Percentiles rank a stretch among this genome's conserved stretches.
phyloP scores from a whole-genome alignment of 1,284 basidiomycete genomes.

The Ceratobasidium sp. region DNA sequence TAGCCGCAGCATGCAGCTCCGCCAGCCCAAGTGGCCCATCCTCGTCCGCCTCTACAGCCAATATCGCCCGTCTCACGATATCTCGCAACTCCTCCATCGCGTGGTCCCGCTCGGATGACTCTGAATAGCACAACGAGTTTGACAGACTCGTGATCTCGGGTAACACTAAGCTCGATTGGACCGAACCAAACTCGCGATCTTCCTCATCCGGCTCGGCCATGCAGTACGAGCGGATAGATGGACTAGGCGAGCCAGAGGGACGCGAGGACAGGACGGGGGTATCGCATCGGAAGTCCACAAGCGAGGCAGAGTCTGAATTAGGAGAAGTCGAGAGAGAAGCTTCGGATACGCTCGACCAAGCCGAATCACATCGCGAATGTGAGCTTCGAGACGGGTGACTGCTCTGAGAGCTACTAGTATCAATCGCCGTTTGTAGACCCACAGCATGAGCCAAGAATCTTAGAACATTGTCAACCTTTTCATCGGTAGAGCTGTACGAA shows the following conservation, averaged over 20 bases:
- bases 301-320: conserved; percentile 24
- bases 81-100: conserved; percentile 42
- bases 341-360: conserved; percentile 37
- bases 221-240: conserved; percentile 38
- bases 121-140: conserved; percentile 37
- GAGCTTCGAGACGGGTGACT: neutral
- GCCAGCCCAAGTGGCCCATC: conserved; percentile 31
- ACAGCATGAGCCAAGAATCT: conserved; percentile 38
- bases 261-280: conserved; percentile 23
- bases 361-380: conserved; percentile 31
- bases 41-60: conserved; percentile 19
- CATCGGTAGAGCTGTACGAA: conserved; percentile 20
- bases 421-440: conserved; percentile 33
- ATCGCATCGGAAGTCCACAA: conserved; percentile 32
- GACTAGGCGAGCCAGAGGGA: conserved; percentile 23
- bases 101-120: conserved; percentile 14
- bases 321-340: conserved; percentile 30
- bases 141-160: conserved; percentile 35
- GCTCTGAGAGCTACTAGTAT: conserved; percentile 20
- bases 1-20: conserved; percentile 25
- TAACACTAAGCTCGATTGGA: conserved; percentile 13
- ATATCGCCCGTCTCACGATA: conserved; percentile 27
- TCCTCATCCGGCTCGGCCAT: conserved; percentile 40
- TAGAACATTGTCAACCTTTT: conserved; percentile 42
- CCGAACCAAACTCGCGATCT: conserved; percentile 13